These are phyloP conservation scores for Cladosporium sp. DNA, from an alignment of 2,329 filamentous ascomycete species.

Conservation along the genomic window DNA sequence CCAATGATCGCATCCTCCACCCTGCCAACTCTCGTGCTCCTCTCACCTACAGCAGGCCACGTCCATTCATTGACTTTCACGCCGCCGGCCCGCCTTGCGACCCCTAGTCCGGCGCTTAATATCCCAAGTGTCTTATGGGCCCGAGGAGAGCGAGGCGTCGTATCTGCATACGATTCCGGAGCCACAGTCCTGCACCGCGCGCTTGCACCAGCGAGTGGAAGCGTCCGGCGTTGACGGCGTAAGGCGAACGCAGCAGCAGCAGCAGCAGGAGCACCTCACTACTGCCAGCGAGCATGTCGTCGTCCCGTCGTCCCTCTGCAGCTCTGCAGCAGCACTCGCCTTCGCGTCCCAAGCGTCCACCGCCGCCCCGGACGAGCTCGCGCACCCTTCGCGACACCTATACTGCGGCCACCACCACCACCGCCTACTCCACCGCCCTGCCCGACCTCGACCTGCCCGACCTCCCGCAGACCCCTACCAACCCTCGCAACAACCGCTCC, in stretches of 20 bases:
- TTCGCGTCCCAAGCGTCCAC: background rate
- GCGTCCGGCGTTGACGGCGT: background rate
- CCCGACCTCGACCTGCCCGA: background rate
- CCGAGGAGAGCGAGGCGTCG: background rate
- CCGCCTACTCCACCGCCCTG: background rate
- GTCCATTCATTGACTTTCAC: constrained; percentile 12
- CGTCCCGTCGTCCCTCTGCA: constrained; percentile 10
- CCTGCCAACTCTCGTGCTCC: background rate
- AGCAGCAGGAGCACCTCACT: background rate
- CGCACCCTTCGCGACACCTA: constrained; percentile 19
- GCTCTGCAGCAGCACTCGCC: constrained; percentile 19
- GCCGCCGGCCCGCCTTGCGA: constrained; percentile 1
- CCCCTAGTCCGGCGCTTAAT: constrained; percentile 16
- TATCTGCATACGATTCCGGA: background rate
- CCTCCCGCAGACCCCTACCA: constrained; percentile 13
- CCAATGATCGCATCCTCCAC: background rate
- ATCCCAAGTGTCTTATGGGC: constrained; percentile 10
- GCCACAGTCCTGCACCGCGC: constrained; percentile 6
- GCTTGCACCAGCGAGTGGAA: constrained; percentile 10
- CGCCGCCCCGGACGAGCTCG: constrained; percentile 10
- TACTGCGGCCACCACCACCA: background rate
- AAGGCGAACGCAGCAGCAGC: background rate
- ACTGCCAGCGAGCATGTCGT: constrained; percentile 13
- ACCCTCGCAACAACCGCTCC: constrained; percentile 10
- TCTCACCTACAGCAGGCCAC: background rate